These are phyloP conservation scores for Canariomyces notabilis DNA, from an alignment of 2,329 filamentous ascomycete species.

Conservation along the genomic window DNA sequence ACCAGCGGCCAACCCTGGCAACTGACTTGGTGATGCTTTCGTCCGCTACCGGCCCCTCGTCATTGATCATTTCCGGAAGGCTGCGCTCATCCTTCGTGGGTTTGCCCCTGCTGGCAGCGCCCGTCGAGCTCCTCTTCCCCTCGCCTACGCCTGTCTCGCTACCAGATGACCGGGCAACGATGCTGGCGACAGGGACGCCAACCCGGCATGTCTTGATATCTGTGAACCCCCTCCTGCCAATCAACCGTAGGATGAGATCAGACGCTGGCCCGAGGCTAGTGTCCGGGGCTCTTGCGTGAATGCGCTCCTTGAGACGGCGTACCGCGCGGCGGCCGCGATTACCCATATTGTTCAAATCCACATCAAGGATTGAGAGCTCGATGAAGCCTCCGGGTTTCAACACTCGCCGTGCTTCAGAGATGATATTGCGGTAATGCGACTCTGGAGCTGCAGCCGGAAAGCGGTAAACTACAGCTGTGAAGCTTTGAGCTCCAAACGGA, in stretches of 20 bases:
- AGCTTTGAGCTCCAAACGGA: constrained; percentile 71
- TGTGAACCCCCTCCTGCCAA: constrained; percentile 65
- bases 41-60: constrained; percentile 65
- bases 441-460: constrained; percentile 69
- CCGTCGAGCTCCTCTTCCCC: constrained; percentile 13
- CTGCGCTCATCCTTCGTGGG: constrained; percentile 45
- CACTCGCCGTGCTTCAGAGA: constrained; percentile 72
- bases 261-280: constrained; percentile 56
- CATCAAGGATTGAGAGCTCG: constrained; percentile 72
- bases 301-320: constrained; percentile 64
- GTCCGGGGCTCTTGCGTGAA: constrained; percentile 56
- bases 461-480: constrained; percentile 69
- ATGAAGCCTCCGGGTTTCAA: constrained; percentile 72
- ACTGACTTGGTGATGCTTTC: constrained; percentile 90
- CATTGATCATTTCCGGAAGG: constrained; percentile 68
- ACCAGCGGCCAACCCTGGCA: constrained; percentile 87
- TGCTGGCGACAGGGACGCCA: constrained; percentile 65
- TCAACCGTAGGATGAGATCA: constrained; percentile 58
- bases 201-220: constrained; percentile 72
- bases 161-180: constrained; percentile 34
- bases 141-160: constrained; percentile 18
- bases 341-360: constrained; percentile 80
- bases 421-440: constrained; percentile 61
- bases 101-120: constrained; percentile 24
- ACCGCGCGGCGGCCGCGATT: constrained; percentile 63